A percentile compares a stretch with the other conserved stretches of the same genome.
These are phyloP conservation scores for Dryadomyces quercus-mongolicae DNA, from an alignment of 2,329 filamentous ascomycete genomes.

Conservation along the genomic window DNA sequence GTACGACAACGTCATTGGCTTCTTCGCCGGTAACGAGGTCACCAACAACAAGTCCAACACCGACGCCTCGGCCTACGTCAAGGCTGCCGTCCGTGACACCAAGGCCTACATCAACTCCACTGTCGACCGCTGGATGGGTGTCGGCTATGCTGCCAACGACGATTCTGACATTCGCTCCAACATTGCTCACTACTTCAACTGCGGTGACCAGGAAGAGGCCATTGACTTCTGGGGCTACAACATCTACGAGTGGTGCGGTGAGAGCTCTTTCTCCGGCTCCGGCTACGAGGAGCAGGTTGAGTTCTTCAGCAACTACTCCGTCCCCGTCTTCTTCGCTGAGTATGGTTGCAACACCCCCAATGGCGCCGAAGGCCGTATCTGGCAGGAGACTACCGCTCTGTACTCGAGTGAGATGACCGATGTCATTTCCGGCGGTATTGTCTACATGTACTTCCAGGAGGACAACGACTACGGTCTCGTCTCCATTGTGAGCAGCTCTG, in stretches of 20 bases:
- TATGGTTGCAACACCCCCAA: conserved; percentile 77
- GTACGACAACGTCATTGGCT: conserved; percentile 88
- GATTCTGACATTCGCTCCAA: conserved; percentile 70
- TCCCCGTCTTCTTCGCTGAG: conserved; percentile 96
- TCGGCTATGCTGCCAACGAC: conserved; percentile 95
- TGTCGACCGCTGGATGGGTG: conserved; percentile 66
- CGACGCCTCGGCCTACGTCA: conserved; percentile 82
- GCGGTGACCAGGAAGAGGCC: conserved; percentile 49
- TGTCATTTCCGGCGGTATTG: conserved; percentile 91
- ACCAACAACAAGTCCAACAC: conserved; percentile 85
- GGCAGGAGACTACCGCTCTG: conserved; percentile 73
- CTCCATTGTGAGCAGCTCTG: conserved; percentile 39
- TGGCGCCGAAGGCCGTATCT: conserved; percentile 56
- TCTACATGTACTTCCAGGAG: conserved; percentile 98
- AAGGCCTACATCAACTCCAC: conserved; percentile 85
- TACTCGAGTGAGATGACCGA: conserved; percentile 70
- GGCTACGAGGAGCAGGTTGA: conserved; percentile 73
- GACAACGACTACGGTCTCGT: conserved; percentile 81
- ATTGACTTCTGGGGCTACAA: conserved; percentile 99
- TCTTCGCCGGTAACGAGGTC: conserved; percentile 98
- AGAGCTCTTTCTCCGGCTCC: conserved; percentile 64
- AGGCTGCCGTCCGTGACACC: conserved; percentile 91
- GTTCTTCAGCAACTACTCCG: conserved; percentile 80
- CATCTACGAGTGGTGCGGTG: conserved; percentile 98
- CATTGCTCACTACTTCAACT: conserved; percentile 92